These are phyloP conservation scores for Trichoderma hamatum DNA, from an alignment of 2,329 filamentous ascomycete genomes.

Conservation along the genomic window DNA sequence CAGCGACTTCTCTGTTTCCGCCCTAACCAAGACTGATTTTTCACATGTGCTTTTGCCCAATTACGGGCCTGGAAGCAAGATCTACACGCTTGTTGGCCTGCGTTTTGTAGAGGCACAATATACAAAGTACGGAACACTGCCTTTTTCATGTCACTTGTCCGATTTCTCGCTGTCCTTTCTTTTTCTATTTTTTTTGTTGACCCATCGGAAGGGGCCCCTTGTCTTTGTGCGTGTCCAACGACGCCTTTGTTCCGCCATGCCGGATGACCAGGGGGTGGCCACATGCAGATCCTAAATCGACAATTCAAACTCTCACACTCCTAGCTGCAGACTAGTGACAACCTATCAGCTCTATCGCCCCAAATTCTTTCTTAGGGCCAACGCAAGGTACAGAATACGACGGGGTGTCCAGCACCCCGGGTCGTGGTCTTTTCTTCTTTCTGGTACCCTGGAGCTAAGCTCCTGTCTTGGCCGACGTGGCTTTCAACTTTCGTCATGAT, in stretches of 20 bases:
- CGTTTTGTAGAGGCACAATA: not conserved
- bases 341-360: conserved; percentile 29
- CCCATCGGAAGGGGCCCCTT: conserved; percentile 8
- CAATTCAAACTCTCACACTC: conserved; percentile 25
- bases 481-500: conserved; percentile 5
- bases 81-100: not conserved
- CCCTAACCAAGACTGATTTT: conserved; percentile 2
- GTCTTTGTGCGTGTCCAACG: conserved; percentile 22
- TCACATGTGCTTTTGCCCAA: conserved; percentile 4
- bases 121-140: not conserved
- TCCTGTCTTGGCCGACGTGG: conserved; percentile 18
- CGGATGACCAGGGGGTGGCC: conserved; percentile 33
- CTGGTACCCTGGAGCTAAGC: not conserved
- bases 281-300: conserved; percentile 33
- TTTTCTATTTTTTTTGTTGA: not conserved
- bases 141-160: not conserved
- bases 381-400: conserved; percentile 29
- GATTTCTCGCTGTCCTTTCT: not conserved
- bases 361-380: conserved; percentile 20
- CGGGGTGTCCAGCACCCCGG: conserved; percentile 23
- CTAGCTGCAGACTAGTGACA: conserved; percentile 31
- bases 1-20: conserved; percentile 4
- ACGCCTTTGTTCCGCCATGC: conserved; percentile 32
- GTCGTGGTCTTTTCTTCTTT: not conserved
- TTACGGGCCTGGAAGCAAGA: not conserved